phyloP scores from a whole-genome alignment of 1,284 basidiomycete species.

The Xanthoconium separans region DNA sequence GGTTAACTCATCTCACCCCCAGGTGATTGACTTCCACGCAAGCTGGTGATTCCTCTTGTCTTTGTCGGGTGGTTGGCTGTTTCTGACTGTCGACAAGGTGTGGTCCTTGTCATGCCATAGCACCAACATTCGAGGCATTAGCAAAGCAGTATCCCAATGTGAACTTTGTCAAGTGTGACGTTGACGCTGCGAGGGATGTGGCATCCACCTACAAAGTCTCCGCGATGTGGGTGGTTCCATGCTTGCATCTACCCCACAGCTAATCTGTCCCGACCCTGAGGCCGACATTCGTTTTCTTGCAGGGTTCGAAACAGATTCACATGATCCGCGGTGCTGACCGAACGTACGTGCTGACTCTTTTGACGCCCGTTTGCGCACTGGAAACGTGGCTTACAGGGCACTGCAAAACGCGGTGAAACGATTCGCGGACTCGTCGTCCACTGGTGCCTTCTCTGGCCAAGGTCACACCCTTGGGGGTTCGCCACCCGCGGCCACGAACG shows the following conservation, averaged over 20 bases:
- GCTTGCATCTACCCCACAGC: background rate
- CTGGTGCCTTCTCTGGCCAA: conserved; percentile 59
- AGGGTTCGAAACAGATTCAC: conserved; percentile 65
- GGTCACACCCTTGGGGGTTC: conserved; percentile 67
- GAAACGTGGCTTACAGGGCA: conserved; percentile 38
- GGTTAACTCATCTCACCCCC: background rate
- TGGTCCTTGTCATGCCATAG: conserved; percentile 78
- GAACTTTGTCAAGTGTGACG: conserved; percentile 80
- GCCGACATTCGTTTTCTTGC: conserved; percentile 79
- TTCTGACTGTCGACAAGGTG: conserved; percentile 51
- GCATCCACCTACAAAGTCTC: conserved; percentile 57
- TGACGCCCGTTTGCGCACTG: background rate
- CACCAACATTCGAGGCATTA: conserved; percentile 67
- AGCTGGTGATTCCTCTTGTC: conserved; percentile 51
- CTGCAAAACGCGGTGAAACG: conserved; percentile 60
- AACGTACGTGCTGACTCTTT: conserved; percentile 41
- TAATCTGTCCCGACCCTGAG: conserved; percentile 36
- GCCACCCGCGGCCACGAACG: conserved; percentile 28
- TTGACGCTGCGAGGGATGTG: conserved; percentile 68
- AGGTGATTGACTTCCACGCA: conserved; percentile 85
- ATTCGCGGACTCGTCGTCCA: conserved; percentile 37
- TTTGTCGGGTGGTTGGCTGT: background rate
- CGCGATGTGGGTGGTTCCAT: conserved; percentile 54
- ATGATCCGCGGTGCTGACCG: conserved; percentile 67
- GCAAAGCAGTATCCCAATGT: conserved; percentile 64